Base-by-base conservation (phyloP, 192 early-diverging fungal species). In the Kickxella alabastrina region DNA sequence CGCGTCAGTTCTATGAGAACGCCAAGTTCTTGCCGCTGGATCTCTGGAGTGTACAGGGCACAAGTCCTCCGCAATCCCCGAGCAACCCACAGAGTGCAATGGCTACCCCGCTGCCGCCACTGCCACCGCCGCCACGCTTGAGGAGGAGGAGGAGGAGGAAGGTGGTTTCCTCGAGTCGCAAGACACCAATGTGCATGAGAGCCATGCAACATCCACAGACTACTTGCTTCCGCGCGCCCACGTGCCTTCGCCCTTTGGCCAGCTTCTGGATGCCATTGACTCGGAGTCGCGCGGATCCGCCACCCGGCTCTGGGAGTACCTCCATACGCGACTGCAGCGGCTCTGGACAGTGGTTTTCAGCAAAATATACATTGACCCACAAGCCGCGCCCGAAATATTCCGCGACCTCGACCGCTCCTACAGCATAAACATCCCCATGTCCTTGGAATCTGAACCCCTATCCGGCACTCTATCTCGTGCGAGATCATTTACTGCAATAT, bases 281-380 rank as follows among this genome's bases (percentile, higher is more conserved):
- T 29, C 50, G 1, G 64, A 68, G 49, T 54, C 38, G 8, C 51
- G 46, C 15, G 60, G 56, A 15, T 34, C 26, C 4, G 35, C 38
- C 14, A 57, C 59, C 27, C 37, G 36, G 19, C 15, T 59, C 10
- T 44, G 51, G 39, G 59, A 59, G 42, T 31, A 28, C 1, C 25
- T 40, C 9, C 35, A 48, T 5, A 4, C 7, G 7, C 63, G 37
- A 0, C 6, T 62, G 28, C 28, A 29, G 2, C 31, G 21, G 0
- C 10, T 54, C 10, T 59, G 51, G 48, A 17, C 48, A 1, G 12
- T 58, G 10, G 65, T 56, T 23, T 75, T 68, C 26, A 67, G 57
- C 52, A 51, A 49, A n/a, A 68, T 75, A n/a, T 75, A 75, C 43
- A 54, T 75, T 24, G 45, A 75, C 41, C 71, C 71, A 15, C 60